Conservation (phyloP, 225 moss, liverwort and hornwort genomes). For the Neckera pumila region DNA sequence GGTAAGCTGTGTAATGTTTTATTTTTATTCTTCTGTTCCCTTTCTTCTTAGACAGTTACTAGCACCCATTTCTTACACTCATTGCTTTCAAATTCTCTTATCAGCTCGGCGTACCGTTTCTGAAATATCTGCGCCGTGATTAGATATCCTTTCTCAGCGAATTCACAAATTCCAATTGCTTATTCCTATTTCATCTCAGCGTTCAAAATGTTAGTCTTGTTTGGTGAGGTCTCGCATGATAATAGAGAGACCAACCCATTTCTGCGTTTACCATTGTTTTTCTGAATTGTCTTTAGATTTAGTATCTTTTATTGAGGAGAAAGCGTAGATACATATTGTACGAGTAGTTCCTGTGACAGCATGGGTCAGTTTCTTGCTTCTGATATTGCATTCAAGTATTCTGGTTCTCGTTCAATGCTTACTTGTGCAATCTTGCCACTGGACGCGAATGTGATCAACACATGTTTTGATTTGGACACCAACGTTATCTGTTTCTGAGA, state of each 20-base stretch:
- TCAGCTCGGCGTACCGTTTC: background rate
- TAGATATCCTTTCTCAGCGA: background rate
- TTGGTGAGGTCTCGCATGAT: background rate
- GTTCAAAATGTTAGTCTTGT: background rate
- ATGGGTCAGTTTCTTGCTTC: background rate
- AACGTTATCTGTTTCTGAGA: background rate
- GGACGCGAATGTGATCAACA: background rate
- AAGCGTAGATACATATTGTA: background rate
- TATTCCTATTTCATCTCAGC: background rate
- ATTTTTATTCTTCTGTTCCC: background rate
- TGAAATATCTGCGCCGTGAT: background rate
- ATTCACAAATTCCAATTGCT: background rate
- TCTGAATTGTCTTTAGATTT: background rate
- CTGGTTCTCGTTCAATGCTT: background rate
- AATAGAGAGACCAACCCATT: background rate
- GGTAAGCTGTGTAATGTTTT: constrained; percentile 25
- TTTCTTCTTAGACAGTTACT: background rate
- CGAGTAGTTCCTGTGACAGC: background rate
- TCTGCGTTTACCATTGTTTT: background rate
- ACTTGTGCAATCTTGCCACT: background rate
- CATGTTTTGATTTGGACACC: background rate
- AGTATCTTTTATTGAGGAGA: background rate
- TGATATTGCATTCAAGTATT: background rate
- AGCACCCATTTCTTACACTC: background rate
- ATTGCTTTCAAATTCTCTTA: background rate